Evolutionary conservation across 1,139 yeast genomes (phyloP), one percentile per base, ranked within the genome.

Genomic region (Saccharomycopsis crataegensis): DNA sequence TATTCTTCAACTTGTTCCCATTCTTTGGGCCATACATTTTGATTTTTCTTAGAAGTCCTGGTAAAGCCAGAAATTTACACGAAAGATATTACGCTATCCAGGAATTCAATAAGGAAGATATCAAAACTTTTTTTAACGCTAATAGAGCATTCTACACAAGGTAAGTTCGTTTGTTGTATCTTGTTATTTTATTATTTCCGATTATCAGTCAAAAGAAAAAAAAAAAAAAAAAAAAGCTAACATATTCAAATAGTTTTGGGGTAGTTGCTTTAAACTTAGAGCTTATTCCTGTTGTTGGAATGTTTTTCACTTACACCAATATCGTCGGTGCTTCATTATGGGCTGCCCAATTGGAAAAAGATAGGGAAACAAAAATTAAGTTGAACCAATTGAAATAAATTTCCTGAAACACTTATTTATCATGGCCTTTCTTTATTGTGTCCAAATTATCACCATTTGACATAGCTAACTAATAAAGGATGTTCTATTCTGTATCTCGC

Each of bases 301-400:
- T 82, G 16, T 69, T 82, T 47, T 83, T 86, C 62, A 71, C 78
- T 60, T 84, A 83, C 62, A 82, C 93, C 9, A 81, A 83, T 64
- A 77, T 79, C 6, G 71, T 80, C 3, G 93, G 89, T 1, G 88
- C 87, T 3, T 90, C 91, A 0, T 67, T 86, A 43, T 86, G 93
- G 93, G 88, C 76, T 34, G 62, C 59, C 9, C 67, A 65, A 50
- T 58, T 65, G 8, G 73, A 70, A 56, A 60, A 56, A 41, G 52
- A 56, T 49, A 50, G 51, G 36, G 57, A 55, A 40, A 51, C 45
- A 31, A 46, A 45, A 32, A 46, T 47, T 22, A 17, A 49, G 34
- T 42, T 17, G 8, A 55, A 52, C 28, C 43, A 48, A 43, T n/a
- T 54, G 33, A n/a, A 11, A n/a, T 36, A 11, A 5, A n/a, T n/a